Percentiles rank a stretch among this genome's conserved stretches.
phyloP scores from a whole-genome alignment of 805 yeast species.

The Candida awuae region DNA sequence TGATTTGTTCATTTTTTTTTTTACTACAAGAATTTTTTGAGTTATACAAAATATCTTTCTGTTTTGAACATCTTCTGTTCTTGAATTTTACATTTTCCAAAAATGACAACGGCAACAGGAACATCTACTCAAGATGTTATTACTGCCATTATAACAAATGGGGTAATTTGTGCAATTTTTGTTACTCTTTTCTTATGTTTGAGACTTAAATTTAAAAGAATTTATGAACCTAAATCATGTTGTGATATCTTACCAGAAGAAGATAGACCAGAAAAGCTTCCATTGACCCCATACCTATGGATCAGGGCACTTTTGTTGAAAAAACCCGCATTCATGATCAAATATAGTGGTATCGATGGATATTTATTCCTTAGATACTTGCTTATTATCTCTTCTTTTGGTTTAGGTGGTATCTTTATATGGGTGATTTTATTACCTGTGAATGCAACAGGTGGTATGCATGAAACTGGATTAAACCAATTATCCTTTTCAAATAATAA shows the following conservation, averaged over 20 bases:
- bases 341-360: constrained; percentile 91
- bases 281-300: constrained; percentile 67
- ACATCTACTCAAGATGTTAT: constrained; percentile 71
- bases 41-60: too few species aligned
- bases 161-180: constrained; percentile 56
- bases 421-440: constrained; percentile 75
- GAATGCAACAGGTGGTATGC: constrained; percentile 63
- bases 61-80: not conserved
- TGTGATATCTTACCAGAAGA: constrained; percentile 50
- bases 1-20: too few species aligned
- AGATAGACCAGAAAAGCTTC: constrained; percentile 66
- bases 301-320: constrained; percentile 51
- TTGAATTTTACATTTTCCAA: not conserved
- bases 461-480: constrained; percentile 60
- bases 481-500: constrained; percentile 72
- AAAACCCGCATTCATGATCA: constrained; percentile 66
- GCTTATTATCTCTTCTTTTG: constrained; percentile 43
- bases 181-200: constrained; percentile 54
- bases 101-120: constrained; percentile 2
- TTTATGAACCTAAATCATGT: constrained; percentile 77
- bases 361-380: constrained; percentile 82
- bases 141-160: constrained; percentile 62
- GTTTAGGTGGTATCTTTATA: constrained; percentile 48
- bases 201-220: constrained; percentile 58
- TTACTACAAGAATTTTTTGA: too few species aligned